Percentiles rank a stretch among this genome's conserved stretches.
Conservation (phyloP, 2,329 filamentous ascomycete species). For the Botrytis elliptica region DNA sequence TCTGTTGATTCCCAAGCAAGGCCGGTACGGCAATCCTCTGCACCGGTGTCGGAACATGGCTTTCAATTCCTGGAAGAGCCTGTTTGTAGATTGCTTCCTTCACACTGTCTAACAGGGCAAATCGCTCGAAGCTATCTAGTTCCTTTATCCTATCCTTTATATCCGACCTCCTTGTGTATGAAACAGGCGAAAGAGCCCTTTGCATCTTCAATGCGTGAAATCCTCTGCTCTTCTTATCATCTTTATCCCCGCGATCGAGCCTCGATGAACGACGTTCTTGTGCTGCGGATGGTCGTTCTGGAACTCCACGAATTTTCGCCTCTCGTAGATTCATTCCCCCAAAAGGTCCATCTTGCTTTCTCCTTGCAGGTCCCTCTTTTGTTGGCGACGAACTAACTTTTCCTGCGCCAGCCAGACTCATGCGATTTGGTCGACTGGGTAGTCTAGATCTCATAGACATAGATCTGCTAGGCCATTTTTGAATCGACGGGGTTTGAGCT, state of each 20-base stretch:
- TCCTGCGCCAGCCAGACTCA: conserved; percentile 33
- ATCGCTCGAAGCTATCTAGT: conserved; percentile 76
- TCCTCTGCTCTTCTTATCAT: conserved; percentile 43
- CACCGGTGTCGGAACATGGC: conserved; percentile 81
- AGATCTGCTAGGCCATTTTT: conserved; percentile 31
- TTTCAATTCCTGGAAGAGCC: conserved; percentile 70
- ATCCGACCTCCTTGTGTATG: conserved; percentile 63
- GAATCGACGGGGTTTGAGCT: conserved; percentile 50
- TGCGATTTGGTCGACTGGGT: conserved; percentile 30
- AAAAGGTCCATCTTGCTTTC: conserved; percentile 53
- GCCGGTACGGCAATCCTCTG: conserved; percentile 86
- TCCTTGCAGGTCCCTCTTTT: conserved; percentile 38
- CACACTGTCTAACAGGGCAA: conserved; percentile 70
- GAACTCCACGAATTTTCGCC: conserved; percentile 45
- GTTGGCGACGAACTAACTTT: conserved; percentile 26
- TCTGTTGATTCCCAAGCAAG: conserved; percentile 58
- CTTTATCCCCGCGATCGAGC: conserved; percentile 23
- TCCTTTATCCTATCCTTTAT: conserved; percentile 59
- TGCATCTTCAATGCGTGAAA: conserved; percentile 93
- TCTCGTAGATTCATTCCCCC: conserved; percentile 57
- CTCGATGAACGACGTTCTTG: conserved; percentile 23
- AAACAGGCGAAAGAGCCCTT: conserved; percentile 69
- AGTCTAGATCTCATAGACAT: conserved; percentile 24
- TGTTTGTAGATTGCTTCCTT: conserved; percentile 70
- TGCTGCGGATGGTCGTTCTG: conserved; percentile 39